Evolutionary conservation across 225 moss, liverwort and hornwort species (phyloP), one percentile per base, ranked within the genome.

Genomic region (Thuidium tamariscinum): DNA sequence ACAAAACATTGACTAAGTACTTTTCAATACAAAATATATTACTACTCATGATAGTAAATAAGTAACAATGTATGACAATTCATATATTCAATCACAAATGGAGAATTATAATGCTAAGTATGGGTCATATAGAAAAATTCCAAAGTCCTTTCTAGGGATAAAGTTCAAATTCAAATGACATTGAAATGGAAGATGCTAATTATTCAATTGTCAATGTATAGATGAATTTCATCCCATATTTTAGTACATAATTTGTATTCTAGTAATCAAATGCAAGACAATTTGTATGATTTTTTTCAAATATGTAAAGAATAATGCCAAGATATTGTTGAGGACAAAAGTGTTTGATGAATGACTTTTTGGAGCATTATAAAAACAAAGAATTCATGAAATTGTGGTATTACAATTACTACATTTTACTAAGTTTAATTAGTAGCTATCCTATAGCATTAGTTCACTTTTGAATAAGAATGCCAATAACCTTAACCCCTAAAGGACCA

Each of bases 301-400:
- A 30, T 44, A 48, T 19, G 1, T 73, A 4, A 48, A 3, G 2
- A 0, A 1, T 73, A 32, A 48, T 0, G 1, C 2, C 12, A 48
- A 48, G 1, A 30, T 0, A 0, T 1, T 48, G 1, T 1, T 0
- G 1, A 73, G 3, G 42, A 42, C 16, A 32, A 32, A 10, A 17
- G 1, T 30, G 1, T 29, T 18, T 30, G 4, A 72, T 72, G 30
- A 46, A 72, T 72, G 46, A 29, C 1, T 71, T 44, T 44, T 10
- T 3, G 27, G 0, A 29, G 0, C 11, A 72, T 1, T 29, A 6
- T 0, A 26, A 6, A 9, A 71, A n/a, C 32, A 3, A 17, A 34
- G 17, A 71, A 16, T 10, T 29, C 17, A 30, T 30, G 29, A 32
- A 30, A 6, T 72, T 46, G 1, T 1, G 2, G 5, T 46, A 71